phyloP scores from a whole-genome alignment of 441 rosid species.

The Adansonia grandidieri region DNA sequence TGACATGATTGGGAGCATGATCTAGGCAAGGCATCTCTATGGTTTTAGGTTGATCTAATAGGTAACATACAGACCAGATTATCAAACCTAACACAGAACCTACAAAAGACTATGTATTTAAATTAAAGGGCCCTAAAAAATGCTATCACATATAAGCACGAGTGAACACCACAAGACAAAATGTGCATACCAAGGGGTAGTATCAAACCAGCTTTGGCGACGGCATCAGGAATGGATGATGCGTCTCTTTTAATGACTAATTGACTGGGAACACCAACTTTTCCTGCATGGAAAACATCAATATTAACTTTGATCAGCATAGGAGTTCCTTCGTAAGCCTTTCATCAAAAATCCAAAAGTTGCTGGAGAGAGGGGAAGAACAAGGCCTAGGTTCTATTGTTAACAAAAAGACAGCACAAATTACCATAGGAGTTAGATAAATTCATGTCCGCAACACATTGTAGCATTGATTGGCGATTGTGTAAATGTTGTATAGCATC shows the following conservation, averaged over 20 bases:
- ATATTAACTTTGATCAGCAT: conserved; percentile 21
- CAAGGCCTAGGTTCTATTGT: background rate
- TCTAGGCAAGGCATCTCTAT: background rate
- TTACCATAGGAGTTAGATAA: conserved; percentile 65
- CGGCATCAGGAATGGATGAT: conserved; percentile 68
- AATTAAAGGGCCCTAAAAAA: background rate
- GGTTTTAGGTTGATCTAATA: background rate
- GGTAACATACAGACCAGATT: background rate
- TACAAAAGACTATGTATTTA: background rate
- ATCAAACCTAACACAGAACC: background rate
- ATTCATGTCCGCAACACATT: conserved; percentile 82
- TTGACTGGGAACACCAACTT: conserved; percentile 74
- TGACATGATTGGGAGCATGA: conserved; percentile 1
- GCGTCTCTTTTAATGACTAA: conserved; percentile 75
- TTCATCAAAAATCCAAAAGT: conserved; percentile 13
- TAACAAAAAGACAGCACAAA: conserved; percentile 1
- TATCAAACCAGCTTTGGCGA: conserved; percentile 67
- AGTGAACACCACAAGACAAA: background rate
- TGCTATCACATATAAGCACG: background rate
- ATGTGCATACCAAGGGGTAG: conserved; percentile 68
- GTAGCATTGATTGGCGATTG: conserved; percentile 91
- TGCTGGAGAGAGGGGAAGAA: background rate
- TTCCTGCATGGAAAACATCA: conserved; percentile 53
- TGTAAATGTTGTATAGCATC: conserved; percentile 82
- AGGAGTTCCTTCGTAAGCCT: background rate